Conservation (phyloP, 2,329 filamentous ascomycete genomes). For the Capronia americana region DNA sequence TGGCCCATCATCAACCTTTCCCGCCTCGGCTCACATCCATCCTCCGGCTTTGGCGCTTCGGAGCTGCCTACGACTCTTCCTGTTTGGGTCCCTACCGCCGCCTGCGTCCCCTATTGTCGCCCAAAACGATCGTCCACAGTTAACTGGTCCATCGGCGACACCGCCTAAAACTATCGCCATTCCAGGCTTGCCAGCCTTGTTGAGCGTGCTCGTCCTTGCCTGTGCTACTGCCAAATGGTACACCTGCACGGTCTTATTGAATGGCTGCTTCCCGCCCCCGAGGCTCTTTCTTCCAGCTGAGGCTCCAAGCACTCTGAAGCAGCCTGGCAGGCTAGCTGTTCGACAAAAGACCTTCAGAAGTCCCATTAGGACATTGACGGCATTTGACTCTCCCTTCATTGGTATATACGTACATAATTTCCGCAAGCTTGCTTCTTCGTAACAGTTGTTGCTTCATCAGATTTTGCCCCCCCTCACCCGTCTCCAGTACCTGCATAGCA, state of each 20-base stretch:
- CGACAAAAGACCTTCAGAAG: conserved; percentile 32
- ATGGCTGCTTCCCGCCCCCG: conserved; percentile 18
- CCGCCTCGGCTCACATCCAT: conserved; percentile 12
- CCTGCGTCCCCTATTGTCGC: background rate
- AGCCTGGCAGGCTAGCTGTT: conserved; percentile 24
- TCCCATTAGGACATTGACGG: conserved; percentile 23
- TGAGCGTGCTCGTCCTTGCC: conserved; percentile 10
- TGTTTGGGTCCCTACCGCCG: background rate
- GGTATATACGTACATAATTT: conserved; percentile 36
- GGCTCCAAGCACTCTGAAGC: conserved; percentile 15
- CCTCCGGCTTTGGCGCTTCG: background rate
- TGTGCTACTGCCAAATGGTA: conserved; percentile 17
- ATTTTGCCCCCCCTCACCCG: conserved; percentile 3
- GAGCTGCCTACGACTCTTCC: conserved; percentile 3
- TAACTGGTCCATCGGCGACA: conserved; percentile 24
- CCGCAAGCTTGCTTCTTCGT: conserved; percentile 30
- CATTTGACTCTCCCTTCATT: conserved; percentile 18
- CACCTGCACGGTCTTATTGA: conserved; percentile 19
- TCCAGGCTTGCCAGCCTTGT: conserved; percentile 14
- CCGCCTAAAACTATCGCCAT: conserved; percentile 27
- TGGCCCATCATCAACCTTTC: conserved; percentile 4
- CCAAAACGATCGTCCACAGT: conserved; percentile 9
- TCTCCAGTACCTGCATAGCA: conserved; percentile 30
- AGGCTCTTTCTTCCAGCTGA: conserved; percentile 25
- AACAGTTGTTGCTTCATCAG: conserved; percentile 30